These are phyloP conservation scores for Boletus semigastroideus DNA, from an alignment of 1,284 basidiomycete species.

Conservation along the genomic window DNA sequence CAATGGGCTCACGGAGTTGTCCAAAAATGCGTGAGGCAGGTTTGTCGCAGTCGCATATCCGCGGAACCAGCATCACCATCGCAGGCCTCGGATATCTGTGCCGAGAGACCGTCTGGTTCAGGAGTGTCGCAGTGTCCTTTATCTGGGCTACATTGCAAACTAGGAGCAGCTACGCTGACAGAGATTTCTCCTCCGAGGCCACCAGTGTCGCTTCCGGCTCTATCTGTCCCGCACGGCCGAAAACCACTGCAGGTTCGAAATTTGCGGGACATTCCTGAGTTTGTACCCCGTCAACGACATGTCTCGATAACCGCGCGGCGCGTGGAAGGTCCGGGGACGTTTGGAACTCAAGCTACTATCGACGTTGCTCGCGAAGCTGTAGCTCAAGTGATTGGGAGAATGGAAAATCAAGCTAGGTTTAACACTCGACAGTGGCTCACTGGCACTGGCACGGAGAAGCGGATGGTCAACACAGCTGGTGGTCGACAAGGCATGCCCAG, in stretches of 20 bases:
- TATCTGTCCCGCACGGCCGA: background rate
- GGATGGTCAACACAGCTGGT: slow-evolving; percentile 1
- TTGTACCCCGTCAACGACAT: slow-evolving; percentile 26
- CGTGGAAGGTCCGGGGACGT: background rate
- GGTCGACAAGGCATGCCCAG: slow-evolving; percentile 7
- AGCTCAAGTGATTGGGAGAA: slow-evolving; percentile 21
- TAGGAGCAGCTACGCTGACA: background rate
- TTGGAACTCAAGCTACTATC: background rate
- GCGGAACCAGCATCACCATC: slow-evolving; percentile 25
- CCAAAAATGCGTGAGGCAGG: slow-evolving; percentile 26
- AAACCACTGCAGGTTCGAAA: slow-evolving; percentile 11
- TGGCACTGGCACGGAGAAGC: slow-evolving; percentile 2
- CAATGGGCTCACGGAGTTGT: slow-evolving; percentile 29
- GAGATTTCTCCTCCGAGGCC: background rate
- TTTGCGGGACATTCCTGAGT: slow-evolving; percentile 25
- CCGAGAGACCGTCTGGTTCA: slow-evolving; percentile 26
- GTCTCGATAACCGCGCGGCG: background rate
- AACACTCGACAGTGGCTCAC: slow-evolving; percentile 1
- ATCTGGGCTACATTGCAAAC: slow-evolving; percentile 35
- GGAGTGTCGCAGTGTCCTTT: slow-evolving; percentile 42
- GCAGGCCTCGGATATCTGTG: slow-evolving; percentile 30
- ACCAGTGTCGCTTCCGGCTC: background rate
- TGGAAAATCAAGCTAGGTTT: slow-evolving; percentile 23
- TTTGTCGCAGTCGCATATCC: slow-evolving; percentile 9
- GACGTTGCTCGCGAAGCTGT: slow-evolving; percentile 17